phyloP scores from a whole-genome alignment of 257 asterid species.

The Solanum tarijense region DNA sequence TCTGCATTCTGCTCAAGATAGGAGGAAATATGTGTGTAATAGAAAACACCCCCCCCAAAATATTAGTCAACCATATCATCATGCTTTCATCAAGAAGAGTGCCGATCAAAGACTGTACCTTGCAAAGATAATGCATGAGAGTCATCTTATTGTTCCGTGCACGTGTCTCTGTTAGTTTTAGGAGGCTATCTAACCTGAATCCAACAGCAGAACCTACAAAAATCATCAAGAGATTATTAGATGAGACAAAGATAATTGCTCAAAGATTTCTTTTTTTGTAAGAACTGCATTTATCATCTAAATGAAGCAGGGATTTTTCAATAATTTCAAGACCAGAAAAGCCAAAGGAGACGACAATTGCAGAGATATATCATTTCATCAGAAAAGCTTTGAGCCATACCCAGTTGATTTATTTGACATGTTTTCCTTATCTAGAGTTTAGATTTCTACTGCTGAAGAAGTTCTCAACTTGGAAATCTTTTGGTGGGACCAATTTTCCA shows the following conservation, averaged over 20 bases:
- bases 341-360: background rate
- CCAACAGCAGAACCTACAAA: constrained; percentile 85
- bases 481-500: background rate
- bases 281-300: background rate
- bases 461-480: background rate
- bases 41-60: background rate
- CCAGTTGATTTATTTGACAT: background rate
- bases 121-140: constrained; percentile 95
- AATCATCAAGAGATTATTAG: constrained; percentile 9
- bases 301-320: background rate
- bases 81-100: background rate
- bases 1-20: background rate
- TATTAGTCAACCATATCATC: background rate
- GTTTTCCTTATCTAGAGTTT: background rate
- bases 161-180: constrained; percentile 90
- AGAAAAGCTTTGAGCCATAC: background rate
- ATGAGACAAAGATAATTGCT: background rate
- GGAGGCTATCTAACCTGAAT: constrained; percentile 91
- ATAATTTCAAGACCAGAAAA: background rate
- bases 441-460: background rate
- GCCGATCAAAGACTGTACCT: constrained; percentile 29
- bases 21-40: background rate
- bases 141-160: constrained; percentile 94
- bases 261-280: background rate
- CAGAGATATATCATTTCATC: background rate